Percentiles rank a stretch among this genome's conserved stretches.
These are phyloP conservation scores for Papilionanthe hybrid DNA, from an alignment of 116 monocot genomes.

Conservation along the genomic window DNA sequence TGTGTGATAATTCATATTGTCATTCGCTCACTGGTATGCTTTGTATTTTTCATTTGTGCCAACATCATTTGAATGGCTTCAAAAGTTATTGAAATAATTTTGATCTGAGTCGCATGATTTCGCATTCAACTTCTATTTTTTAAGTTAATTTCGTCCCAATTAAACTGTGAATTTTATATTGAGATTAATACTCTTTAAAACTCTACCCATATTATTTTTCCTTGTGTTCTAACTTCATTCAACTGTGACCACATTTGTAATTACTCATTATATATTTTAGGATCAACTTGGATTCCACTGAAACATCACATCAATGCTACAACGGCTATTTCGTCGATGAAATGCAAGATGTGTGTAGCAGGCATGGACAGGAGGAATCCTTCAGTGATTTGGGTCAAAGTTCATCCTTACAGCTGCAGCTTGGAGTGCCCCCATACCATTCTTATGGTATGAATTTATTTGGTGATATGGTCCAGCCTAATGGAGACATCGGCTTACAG, in stretches of 20 bases:
- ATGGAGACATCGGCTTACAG: constrained; percentile 21
- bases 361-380: constrained; percentile 20
- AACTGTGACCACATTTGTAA: neutral
- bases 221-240: neutral
- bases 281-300: constrained; percentile 35
- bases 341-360: constrained; percentile 9
- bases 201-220: neutral
- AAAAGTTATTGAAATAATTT: too few relatives aligned
- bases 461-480: constrained; percentile 7
- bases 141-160: too few relatives aligned
- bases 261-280: constrained; percentile 21
- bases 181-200: neutral
- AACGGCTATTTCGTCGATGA: constrained; percentile 35
- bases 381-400: constrained; percentile 35
- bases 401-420: constrained; percentile 45
- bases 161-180: too few relatives aligned
- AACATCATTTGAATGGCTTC: too few relatives aligned
- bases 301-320: constrained; percentile 31
- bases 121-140: too few relatives aligned
- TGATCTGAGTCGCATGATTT: too few relatives aligned
- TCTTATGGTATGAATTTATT: constrained; percentile 34
- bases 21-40: too few relatives aligned
- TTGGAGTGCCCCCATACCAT: constrained; percentile 28
- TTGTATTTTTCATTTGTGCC: too few relatives aligned
- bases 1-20: too few relatives aligned